Evolutionary conservation across 768 basidiomycete genomes (phyloP).

Genomic region (Trametes elegans): DNA sequence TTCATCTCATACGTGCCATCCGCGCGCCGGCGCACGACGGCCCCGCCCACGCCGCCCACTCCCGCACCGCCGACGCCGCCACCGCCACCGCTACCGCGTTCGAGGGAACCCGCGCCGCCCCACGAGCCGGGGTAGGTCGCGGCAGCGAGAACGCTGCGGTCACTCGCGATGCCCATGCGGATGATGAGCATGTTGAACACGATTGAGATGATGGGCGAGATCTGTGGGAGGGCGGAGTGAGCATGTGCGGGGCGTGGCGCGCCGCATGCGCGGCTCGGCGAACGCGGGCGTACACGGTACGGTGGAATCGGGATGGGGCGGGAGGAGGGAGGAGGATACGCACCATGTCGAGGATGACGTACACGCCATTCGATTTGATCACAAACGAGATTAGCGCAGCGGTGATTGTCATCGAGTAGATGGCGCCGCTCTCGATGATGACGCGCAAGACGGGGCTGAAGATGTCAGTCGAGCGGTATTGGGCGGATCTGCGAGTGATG

Average conservation of each 20-base stretch:
- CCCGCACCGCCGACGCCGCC: no score
- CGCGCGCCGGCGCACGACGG: constrained; percentile 7
- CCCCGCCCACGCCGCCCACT: no score
- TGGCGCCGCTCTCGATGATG: constrained; percentile 37
- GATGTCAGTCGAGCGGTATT: constrained; percentile 15
- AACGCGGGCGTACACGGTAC: background rate
- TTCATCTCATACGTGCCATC: constrained; percentile 17
- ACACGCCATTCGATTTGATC: constrained; percentile 31
- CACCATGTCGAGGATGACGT: constrained; percentile 37
- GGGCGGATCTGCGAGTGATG: constrained; percentile 25
- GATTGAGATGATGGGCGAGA: constrained; percentile 40
- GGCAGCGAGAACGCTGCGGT: background rate
- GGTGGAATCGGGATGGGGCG: no score
- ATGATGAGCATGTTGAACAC: constrained; percentile 44
- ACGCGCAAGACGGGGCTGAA: constrained; percentile 30
- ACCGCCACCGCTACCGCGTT: constrained; percentile 5
- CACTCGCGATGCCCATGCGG: constrained; percentile 30
- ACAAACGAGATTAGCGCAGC: constrained; percentile 32
- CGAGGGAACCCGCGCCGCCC: background rate
- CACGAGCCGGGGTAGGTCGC: background rate
- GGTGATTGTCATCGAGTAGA: constrained; percentile 38
- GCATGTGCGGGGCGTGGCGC: background rate
- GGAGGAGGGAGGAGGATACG: constrained; percentile 4
- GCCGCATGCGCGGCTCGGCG: no score
- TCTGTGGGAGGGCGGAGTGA: constrained; percentile 19